Evolutionary conservation across 495 filamentous ascomycete species (phyloP).

Genomic region (Neurospora tetrasperma): DNA sequence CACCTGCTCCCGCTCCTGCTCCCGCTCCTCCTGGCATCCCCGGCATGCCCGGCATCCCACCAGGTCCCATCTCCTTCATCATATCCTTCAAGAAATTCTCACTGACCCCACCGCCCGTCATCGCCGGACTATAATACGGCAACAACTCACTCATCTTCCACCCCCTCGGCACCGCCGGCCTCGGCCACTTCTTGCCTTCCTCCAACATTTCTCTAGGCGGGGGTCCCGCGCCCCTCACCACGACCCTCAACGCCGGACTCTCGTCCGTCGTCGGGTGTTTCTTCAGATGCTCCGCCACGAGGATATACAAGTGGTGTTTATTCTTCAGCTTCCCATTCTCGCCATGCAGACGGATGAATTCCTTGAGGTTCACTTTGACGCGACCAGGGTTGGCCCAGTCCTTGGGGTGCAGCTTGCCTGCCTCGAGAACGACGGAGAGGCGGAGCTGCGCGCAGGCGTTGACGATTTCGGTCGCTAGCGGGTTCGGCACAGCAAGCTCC

Average conservation of each 20-base stretch:
- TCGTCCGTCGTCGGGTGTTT: constrained; percentile 62
- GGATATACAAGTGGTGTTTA: constrained; percentile 79
- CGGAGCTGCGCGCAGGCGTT: constrained; percentile 67
- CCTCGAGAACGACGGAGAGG: constrained; percentile 73
- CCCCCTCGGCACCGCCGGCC: constrained; percentile 71
- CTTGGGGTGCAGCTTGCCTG: constrained; percentile 84
- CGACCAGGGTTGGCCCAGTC: constrained; percentile 96
- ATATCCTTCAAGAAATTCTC: constrained; percentile 97
- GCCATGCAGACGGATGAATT: constrained; percentile 18
- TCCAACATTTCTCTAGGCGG: constrained; percentile 29
- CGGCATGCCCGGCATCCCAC: constrained; percentile 18
- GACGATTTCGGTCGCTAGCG: constrained; percentile 80
- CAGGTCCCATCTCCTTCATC: constrained; percentile 79
- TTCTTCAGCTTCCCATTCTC: constrained; percentile 48
- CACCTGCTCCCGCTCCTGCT: not conserved
- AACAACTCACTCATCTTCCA: constrained; percentile 84
- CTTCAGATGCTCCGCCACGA: constrained; percentile 63
- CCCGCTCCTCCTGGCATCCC: not conserved
- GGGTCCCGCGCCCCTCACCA: constrained; percentile 47
- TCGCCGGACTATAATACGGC: constrained; percentile 75
- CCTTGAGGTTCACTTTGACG: constrained; percentile 67
- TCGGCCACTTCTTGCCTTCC: constrained; percentile 52
- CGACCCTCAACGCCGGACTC: constrained; percentile 56
- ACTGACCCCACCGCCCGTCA: constrained; percentile 88
- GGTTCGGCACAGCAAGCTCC: constrained; percentile 67